Base-by-base conservation (phyloP, 805 yeast species). In the Saitoella complicata region DNA sequence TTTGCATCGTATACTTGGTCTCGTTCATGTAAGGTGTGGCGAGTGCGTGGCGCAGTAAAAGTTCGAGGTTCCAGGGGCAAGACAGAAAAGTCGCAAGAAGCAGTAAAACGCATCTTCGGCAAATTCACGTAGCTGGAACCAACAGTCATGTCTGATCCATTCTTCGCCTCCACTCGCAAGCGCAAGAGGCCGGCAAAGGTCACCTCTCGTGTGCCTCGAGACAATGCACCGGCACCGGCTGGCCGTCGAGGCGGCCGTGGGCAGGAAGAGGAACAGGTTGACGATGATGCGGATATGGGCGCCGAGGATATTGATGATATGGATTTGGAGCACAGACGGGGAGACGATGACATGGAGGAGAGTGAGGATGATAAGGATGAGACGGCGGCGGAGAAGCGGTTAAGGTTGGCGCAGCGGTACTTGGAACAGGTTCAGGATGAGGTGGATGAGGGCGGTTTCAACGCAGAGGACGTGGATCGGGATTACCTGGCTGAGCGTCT, bases 341-440 rank as follows among this genome's bases (percentile, higher is more conserved):
- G 77, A 52, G 74, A 72, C 10, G 76, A 80, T 9, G 88, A 80
- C 32, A 91, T 78, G 52, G 93, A 80, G 53, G 46, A 44, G 13
- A 46, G 39, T 7, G 47, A 38, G 30, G 51, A 40, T 6, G 37
- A 43, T 37, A 45, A 41, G 9, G 38, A 69, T 11, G 97, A 88
- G 61, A 74, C 75, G 41, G 93, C 87, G 6, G 93, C 95, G 0
- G 98, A 91, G 57, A 86, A 84, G 62, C 75, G 98, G 62, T 75
- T 98, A 63, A 70, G 97, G 57, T 69, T 91, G 48, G 97, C 97
- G 11, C 86, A 86, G 61, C 91, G 87, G 61, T 91, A 91, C 61
- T 66, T 91, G 50, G 86, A 80, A 40, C 81, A 80, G 56, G 64
- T 91, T 55, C 76, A 81, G 58, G 63, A 67, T 3, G 84, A 80